Percentiles rank a stretch among this genome's conserved stretches.
Conservation (phyloP, 495 filamentous ascomycete species). For the Penicillium cataractarum region DNA sequence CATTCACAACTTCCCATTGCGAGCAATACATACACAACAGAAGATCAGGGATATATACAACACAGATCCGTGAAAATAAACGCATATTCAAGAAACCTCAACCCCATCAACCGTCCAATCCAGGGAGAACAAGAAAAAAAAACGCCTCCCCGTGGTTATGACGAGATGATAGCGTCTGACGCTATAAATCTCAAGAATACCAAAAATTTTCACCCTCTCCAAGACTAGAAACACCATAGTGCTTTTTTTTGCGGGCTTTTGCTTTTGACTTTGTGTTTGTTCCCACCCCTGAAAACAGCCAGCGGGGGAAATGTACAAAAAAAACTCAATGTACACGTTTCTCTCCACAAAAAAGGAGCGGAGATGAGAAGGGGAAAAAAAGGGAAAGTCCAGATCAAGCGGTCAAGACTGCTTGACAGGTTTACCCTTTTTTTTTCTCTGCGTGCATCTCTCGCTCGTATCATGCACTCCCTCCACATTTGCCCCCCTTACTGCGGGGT, state of each 20-base stretch:
- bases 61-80: conserved; percentile 10
- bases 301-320: neutral
- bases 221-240: neutral
- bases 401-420: conserved; percentile 3
- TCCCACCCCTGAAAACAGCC: neutral
- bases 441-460: conserved; percentile 1
- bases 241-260: conserved; percentile 3
- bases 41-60: conserved; percentile 15
- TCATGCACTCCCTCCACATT: conserved; percentile 4
- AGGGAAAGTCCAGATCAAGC: neutral
- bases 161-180: neutral
- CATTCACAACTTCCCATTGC: conserved; percentile 13
- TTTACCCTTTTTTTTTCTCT: neutral
- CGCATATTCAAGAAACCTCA: conserved; percentile 5
- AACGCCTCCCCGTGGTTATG: conserved; percentile 5
- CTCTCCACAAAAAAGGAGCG: neutral
- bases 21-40: conserved; percentile 20
- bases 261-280: conserved; percentile 4
- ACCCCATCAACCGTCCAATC: neutral
- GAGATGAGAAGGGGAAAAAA: neutral
- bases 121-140: conserved; percentile 2
- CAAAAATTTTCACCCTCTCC: neutral
- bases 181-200: neutral
- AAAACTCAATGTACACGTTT: neutral
- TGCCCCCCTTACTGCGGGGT: conserved; percentile 8